phyloP scores from a whole-genome alignment of 768 basidiomycete genomes.

The Crassisporium funariophilum region DNA sequence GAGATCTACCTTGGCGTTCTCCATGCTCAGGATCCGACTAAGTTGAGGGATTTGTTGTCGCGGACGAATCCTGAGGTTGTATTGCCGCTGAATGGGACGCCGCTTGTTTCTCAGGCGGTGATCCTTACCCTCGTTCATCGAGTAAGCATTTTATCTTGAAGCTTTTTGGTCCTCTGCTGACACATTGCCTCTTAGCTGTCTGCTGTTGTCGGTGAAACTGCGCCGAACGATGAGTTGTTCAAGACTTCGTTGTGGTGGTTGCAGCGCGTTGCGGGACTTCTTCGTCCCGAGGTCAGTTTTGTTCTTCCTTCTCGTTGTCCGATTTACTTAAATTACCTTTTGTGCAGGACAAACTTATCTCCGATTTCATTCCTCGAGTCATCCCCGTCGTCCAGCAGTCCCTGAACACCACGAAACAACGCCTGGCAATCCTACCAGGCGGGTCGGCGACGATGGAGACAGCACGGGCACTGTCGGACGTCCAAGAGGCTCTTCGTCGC shows the following conservation, averaged over 20 bases:
- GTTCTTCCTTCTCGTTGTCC: neutral
- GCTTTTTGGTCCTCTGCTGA: constrained; percentile 1
- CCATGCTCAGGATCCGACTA: constrained; percentile 70
- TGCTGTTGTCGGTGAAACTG: constrained; percentile 70
- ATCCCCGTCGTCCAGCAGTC: constrained; percentile 77
- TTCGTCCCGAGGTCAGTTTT: constrained; percentile 68
- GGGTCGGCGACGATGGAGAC: constrained; percentile 68
- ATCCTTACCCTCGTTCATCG: constrained; percentile 82
- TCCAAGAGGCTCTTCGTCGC: constrained; percentile 70
- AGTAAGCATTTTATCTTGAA: constrained; percentile 44
- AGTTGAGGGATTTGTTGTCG: constrained; percentile 72
- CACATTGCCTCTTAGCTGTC: constrained; percentile 55
- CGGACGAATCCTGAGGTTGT: constrained; percentile 79
- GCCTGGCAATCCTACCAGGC: constrained; percentile 76
- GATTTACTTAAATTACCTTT: constrained; percentile 2
- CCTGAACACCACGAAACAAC: constrained; percentile 78
- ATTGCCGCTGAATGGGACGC: constrained; percentile 72
- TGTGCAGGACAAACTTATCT: constrained; percentile 73
- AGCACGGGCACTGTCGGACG: constrained; percentile 68
- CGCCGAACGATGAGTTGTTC: constrained; percentile 79
- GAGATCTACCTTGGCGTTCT: constrained; percentile 78
- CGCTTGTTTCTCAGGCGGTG: constrained; percentile 81
- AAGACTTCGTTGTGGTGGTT: constrained; percentile 88
- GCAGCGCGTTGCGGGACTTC: constrained; percentile 68
- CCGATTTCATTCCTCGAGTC: constrained; percentile 80